phyloP scores from a whole-genome alignment of 768 basidiomycete species.

The Leccinum ochraceum region DNA sequence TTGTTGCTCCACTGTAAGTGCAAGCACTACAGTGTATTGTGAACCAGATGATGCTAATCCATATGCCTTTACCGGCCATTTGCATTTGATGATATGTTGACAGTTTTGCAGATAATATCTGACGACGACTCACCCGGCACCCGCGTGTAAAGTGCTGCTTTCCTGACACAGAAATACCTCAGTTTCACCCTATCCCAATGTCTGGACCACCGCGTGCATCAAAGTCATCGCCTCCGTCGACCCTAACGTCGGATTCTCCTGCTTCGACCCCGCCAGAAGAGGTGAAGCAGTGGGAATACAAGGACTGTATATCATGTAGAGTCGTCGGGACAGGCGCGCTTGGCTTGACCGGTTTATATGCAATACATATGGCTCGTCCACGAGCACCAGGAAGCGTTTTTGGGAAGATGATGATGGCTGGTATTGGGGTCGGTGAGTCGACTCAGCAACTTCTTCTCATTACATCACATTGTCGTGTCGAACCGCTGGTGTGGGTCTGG shows the following conservation, averaged over 20 bases:
- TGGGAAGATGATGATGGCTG: constrained; percentile 63
- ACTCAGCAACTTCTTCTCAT: too few relatives aligned
- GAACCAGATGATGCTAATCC: too few relatives aligned
- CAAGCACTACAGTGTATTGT: too few relatives aligned
- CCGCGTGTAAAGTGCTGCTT: too few relatives aligned
- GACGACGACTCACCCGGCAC: too few relatives aligned
- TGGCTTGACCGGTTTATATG: constrained; percentile 64
- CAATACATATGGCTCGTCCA: constrained; percentile 62
- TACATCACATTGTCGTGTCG: too few relatives aligned
- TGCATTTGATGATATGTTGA: too few relatives aligned
- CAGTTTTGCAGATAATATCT: too few relatives aligned
- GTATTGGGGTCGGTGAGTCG: constrained; percentile 56
- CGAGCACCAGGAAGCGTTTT: constrained; percentile 58
- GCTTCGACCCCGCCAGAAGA: constrained; percentile 8
- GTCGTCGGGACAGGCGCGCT: constrained; percentile 68
- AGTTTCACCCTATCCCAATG: constrained; percentile 10
- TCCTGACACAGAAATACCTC: background rate
- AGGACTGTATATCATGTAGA: constrained; percentile 70
- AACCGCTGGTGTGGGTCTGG: background rate
- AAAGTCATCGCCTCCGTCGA: background rate
- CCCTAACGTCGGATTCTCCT: constrained; percentile 2
- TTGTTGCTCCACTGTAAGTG: too few relatives aligned
- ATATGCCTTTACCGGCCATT: too few relatives aligned
- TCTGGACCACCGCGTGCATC: constrained; percentile 22
- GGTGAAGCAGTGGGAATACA: constrained; percentile 20